Evolutionary conservation across 129 eudicot genomes (phyloP).

Genomic region (Flaveria bidentis): DNA sequence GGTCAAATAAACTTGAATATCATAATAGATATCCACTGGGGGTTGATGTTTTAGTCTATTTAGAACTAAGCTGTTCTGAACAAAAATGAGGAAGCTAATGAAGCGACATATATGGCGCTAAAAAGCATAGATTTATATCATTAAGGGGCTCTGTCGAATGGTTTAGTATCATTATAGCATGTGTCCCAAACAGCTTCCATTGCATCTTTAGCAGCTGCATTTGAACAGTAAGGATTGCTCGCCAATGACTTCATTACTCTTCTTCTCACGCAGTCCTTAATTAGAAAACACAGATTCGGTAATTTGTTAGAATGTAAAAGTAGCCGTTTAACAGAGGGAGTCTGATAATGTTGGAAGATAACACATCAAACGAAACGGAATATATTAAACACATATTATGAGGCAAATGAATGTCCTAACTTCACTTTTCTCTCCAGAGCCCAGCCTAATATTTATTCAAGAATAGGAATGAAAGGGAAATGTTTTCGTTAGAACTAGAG

Average conservation of each 20-base stretch:
- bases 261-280: slow-evolving; percentile 82
- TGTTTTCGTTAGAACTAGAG: neutral
- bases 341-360: neutral
- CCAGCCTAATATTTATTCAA: slow-evolving; percentile 1
- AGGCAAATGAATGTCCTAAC: slow-evolving; percentile 4
- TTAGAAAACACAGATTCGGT: neutral
- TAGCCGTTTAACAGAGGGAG: neutral
- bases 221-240: slow-evolving; percentile 58
- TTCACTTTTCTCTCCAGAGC: neutral
- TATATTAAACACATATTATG: neutral
- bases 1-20: slow-evolving; percentile 12
- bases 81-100: neutral
- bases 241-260: slow-evolving; percentile 82
- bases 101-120: neutral
- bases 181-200: slow-evolving; percentile 98
- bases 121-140: neutral
- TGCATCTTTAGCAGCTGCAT: slow-evolving; percentile 80
- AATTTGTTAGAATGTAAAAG: neutral
- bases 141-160: slow-evolving; percentile 91
- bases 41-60: neutral
- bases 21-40: neutral
- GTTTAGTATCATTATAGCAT: slow-evolving; percentile 91
- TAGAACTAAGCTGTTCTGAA: neutral
- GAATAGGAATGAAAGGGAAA: neutral
- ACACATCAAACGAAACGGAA: neutral